Evolutionary conservation across 2,329 filamentous ascomycete genomes (phyloP), one percentile per base, ranked within the genome.

Genomic region (Pseudogymnoascus sp.): DNA sequence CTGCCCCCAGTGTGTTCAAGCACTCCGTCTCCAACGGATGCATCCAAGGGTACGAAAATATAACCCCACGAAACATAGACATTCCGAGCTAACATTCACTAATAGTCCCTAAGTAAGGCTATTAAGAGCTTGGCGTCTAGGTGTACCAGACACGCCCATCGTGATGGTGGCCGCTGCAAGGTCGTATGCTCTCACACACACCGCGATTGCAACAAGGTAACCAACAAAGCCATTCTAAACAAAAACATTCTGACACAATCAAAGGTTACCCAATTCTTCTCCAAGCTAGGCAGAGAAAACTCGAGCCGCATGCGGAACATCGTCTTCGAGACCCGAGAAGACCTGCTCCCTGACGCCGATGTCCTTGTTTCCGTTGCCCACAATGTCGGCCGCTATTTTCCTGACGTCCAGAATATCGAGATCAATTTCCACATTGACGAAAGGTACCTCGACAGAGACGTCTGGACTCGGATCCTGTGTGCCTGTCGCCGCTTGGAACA

Each of bases 191-290:
- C 50, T 21, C 50, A 56, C 29, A 33, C 50, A 33, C 50, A 35
- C 10, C 29, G n/a, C 21, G 29, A 56, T 4, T 56, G 29, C 11
- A 56, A 56, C 50, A 56, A 56, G 50, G 50, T 56, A 56, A 33
- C 50, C 26, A 56, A 56, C n/a, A 35, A 56, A 33, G 10, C 50
- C 29, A 21, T 56, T 8, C 16, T n/a, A 4, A 16, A 56, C 29
- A 56, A 56, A 56, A 35, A 21, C 26, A 33, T 10, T 14, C 50
- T 61, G 5, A 61, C 59, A 40, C 24, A 5, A 26, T 40, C 33
- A 38, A 61, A 61, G 59, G 59, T 61, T 14, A 61, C 59, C 13
- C 59, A 42, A 21, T 61, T 61, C 38, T 61, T 61, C 38, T 38
- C 59, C 14, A 61, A 11, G 13, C n/a, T 61, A 16, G 59, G 35